Base-by-base conservation (phyloP, 129 eudicot genomes). In the Mikania micrantha region DNA sequence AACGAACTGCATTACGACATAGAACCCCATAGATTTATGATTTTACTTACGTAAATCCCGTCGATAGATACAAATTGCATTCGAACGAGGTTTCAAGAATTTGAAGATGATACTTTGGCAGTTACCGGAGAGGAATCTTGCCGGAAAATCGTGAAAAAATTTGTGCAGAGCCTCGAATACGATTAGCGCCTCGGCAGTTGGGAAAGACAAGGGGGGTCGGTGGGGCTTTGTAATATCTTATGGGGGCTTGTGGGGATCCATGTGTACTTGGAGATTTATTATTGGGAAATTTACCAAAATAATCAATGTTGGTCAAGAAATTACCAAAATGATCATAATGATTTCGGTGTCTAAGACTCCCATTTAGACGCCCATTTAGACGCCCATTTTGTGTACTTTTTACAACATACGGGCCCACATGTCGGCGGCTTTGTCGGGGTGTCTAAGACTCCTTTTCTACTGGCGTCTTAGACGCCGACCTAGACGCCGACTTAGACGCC, bases 161-260 rank as follows among this genome's bases (percentile, higher is more conserved):
- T 17, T 67, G 17, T 47, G 59, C 59, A 66, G 42, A 66, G 71
- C 56, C 49, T 44, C 34, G 44, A 31, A 31, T 69, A 40, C 76
- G 67, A 60, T 19, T 49, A 32, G 64, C 61, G 77, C 61, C 52
- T 72, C 62, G 77, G 77, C 77, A 60, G 77, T 72, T 47, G 69
- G 69, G 77, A 62, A 72, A 70, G 67, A 58, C 5, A n/a, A 5
- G 5, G 19, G 47, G 65, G 53, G 25, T 57, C 17, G 65, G 29
- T 32, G 59, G 60, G 69, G 58, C 58, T 71, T 71, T 59, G 76
- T 36, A 11, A 54, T 4, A 53, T 69, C 50, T 53, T 53, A 48
- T 39, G 58, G 67, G 76, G 76, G 76, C 31, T 31, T 41, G 17
- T 42, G 47, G 13, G 53, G 36, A 32, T 32, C 6, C 7, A 32